Evolutionary conservation across 2,329 filamentous ascomycete genomes (phyloP), one percentile per base, ranked within the genome.

Genomic region (Ophiocordyceps robertsii): DNA sequence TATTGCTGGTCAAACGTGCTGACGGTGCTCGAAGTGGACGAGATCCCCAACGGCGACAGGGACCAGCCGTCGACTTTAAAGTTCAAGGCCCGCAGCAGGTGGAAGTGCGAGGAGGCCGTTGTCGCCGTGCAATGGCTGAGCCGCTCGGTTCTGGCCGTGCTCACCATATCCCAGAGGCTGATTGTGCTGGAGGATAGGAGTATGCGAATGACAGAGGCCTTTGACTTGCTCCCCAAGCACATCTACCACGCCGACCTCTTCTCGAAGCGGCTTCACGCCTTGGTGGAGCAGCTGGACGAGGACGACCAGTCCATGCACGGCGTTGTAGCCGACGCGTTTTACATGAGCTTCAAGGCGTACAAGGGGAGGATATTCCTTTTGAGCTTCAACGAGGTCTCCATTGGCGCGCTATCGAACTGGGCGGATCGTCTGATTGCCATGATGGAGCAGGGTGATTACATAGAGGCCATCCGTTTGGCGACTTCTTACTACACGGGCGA

Each of bases 1-100:
- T 98, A 98, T 64, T 95, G 89, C 61, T 98, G 92, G 92, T 96
- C 92, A 2, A 96, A 96, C 54, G 79, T 96, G n/a, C 66, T 98
- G 49, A 96, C 89, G 0, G 81, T 98, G 6, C 66, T 98, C 21
- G 92, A 98, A 49, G 78, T 96, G 11, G 80, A 90, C 41, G 83
- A 92, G 51, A 68, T 80, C 12, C 72, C 73, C 17, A 63, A 73
- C 1, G 73, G 78, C 13, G 80, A 87, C 50, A 80, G 77, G 47
- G 83, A 90, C 50, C 88, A 86, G 53, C 85, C 84, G 4, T 76
- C 86, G 2, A 80, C 72, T 38, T 74, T 96, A 19, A 77, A 75
- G 37, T 98, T 98, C 62, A 80, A 75, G 54, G 75, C 87, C 3
- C 79, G 89, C 44, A 94, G 82, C 61, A 73, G 89, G 47, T 98